These are phyloP conservation scores for Blastobotrys proliferans DNA, from an alignment of 1,139 yeast species.

Conservation along the genomic window DNA sequence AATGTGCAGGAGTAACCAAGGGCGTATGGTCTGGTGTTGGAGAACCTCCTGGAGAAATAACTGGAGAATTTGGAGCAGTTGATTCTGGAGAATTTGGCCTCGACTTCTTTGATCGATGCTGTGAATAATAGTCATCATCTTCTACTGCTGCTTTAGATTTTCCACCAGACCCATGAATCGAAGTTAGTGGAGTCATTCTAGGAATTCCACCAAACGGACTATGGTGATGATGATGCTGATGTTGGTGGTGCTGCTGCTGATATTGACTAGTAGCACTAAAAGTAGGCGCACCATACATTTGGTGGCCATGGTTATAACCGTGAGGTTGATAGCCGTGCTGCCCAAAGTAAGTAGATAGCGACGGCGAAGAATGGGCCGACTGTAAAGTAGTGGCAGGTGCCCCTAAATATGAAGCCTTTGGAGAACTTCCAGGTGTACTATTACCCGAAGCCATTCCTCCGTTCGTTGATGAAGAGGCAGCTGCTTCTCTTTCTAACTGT, in stretches of 20 bases:
- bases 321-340: conserved; percentile 6
- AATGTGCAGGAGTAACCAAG: conserved; percentile 55
- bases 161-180: conserved; percentile 23
- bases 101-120: conserved; percentile 55
- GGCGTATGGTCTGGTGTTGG: conserved; percentile 56
- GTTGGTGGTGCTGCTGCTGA: conserved; percentile 23
- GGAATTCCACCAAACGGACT: conserved; percentile 47
- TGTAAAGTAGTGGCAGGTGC: conserved; percentile 33
- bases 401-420: conserved; percentile 11
- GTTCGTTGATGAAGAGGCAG: conserved; percentile 1
- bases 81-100: conserved; percentile 78
- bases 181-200: conserved; percentile 52
- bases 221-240: conserved; percentile 31
- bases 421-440: conserved; percentile 14
- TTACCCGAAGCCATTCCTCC: conserved; percentile 4
- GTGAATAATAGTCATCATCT: conserved; percentile 48
- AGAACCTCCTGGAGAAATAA: conserved; percentile 37
- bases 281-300: neutral
- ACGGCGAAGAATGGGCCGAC: conserved; percentile 58
- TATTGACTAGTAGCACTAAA: conserved; percentile 1
- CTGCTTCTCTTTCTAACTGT: conserved; percentile 53
- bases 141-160: conserved; percentile 29
- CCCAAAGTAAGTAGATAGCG: conserved; percentile 55
- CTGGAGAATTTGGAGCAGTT: conserved; percentile 57
- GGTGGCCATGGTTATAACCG: conserved; percentile 13